Base-by-base conservation (phyloP, 306 rosid genomes). In the Prunus mume region DNA sequence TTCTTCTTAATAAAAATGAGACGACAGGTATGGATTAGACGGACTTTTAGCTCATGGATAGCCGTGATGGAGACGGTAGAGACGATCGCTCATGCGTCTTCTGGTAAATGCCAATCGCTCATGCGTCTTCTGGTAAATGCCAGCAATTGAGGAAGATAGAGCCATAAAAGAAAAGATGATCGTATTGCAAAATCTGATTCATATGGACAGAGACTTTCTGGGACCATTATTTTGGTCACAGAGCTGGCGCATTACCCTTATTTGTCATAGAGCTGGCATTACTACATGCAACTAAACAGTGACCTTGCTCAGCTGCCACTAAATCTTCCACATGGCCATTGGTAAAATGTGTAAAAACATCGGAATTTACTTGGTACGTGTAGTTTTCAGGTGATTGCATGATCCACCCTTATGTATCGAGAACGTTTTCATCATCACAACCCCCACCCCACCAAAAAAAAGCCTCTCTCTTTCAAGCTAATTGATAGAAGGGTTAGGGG, bases 211-310 rank as follows among this genome's bases (percentile, higher is more conserved):
- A 5, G 47, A 68, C 43, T 60, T 27, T 19, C 24, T 12, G 90
- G 94, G 91, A 84, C 94, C 94, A 82, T 80, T 38, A 7, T 62
- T 77, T 51, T 69, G 56, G 55, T 68, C 65, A 25, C 73, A 19
- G 78, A 75, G 74, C 83, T 73, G 83, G n/a, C n/a, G 79, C 74
- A 80, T 50, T 62, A 12, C 61, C 57, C 69, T 24, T 68, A 49
- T 73, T 52, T 71, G 13, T 66, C 45, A 6, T 9, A 55, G 71
- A 79, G 54, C 74, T 79, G 74, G 74, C 50, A 58, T 72, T 5
- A 9, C 50, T 69, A 27, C 63, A 76, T 60, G 54, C 65, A 71
- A 24, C 57, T 47, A 43, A 58, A 70, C 30, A 57, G 64, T 12
- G 66, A 71, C 76, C 55, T 63, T 32, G 51, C 56, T 55, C 13